Percentiles rank a stretch among this genome's conserved stretches.
These are phyloP conservation scores for Prunus mongolica DNA, from an alignment of 306 rosid species.

Conservation along the genomic window DNA sequence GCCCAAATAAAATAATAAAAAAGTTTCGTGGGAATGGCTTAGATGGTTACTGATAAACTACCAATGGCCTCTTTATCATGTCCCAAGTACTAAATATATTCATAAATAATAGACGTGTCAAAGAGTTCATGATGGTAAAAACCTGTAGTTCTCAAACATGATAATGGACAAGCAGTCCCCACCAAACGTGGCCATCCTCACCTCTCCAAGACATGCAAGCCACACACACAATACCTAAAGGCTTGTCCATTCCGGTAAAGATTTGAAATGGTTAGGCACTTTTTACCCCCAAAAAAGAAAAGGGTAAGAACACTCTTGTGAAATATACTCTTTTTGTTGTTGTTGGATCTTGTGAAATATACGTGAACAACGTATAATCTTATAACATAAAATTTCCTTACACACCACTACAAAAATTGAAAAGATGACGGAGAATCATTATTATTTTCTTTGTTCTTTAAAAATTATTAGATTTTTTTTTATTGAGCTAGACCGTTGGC, in stretches of 20 bases:
- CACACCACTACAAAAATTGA: too few relatives aligned
- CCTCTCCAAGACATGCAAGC: not conserved
- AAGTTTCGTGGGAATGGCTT: not conserved
- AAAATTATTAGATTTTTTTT: too few relatives aligned
- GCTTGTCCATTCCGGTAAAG: not conserved
- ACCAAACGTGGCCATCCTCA: not conserved
- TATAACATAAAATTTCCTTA: too few relatives aligned
- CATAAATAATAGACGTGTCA: not conserved
- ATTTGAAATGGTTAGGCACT: not conserved
- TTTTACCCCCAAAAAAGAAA: too few relatives aligned
- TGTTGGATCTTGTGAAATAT: too few relatives aligned
- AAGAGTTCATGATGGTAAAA: not conserved
- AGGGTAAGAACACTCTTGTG: too few relatives aligned
- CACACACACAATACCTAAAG: not conserved
- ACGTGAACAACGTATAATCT: too few relatives aligned
- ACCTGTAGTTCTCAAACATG: not conserved
- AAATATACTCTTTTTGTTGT: too few relatives aligned
- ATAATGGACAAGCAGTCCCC: not conserved
- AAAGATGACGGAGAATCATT: too few relatives aligned
- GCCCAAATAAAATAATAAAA: not conserved
- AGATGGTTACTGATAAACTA: not conserved
- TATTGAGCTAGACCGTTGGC: too few relatives aligned
- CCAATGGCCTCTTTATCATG: not conserved
- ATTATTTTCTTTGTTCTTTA: too few relatives aligned
- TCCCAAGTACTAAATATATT: not conserved